Conservation (phyloP, 495 filamentous ascomycete genomes). For the Penicillium diatomitis region DNA sequence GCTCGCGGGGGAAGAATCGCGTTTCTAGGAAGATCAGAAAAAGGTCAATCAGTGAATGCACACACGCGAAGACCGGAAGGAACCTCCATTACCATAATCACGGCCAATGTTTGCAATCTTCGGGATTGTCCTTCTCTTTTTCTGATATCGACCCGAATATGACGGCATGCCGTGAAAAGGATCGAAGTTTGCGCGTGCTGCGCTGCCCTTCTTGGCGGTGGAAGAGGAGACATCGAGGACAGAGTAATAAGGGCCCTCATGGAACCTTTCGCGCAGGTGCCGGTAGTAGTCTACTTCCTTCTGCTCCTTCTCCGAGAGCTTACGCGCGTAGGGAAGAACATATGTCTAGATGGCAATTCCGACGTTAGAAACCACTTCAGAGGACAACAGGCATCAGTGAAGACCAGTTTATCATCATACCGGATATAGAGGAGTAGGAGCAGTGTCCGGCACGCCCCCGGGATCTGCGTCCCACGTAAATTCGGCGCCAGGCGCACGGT, state of each 20-base stretch:
- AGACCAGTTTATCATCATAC: constrained; percentile 15
- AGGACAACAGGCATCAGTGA: neutral
- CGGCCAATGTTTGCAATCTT: constrained; percentile 31
- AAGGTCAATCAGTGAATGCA: constrained; percentile 2
- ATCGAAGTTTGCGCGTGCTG: constrained; percentile 37
- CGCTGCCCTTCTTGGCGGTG: constrained; percentile 32
- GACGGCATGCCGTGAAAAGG: constrained; percentile 53
- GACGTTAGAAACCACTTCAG: neutral
- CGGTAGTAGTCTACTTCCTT: constrained; percentile 38
- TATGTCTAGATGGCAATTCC: constrained; percentile 23
- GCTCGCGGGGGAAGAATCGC: constrained; percentile 49
- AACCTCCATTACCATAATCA: constrained; percentile 32
- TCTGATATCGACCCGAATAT: constrained; percentile 47
- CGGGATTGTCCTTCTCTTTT: constrained; percentile 42
- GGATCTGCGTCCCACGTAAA: constrained; percentile 34
- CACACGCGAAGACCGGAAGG: neutral
- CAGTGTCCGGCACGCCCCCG: constrained; percentile 30
- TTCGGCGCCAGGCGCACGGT: constrained; percentile 31
- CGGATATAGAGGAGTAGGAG: constrained; percentile 36
- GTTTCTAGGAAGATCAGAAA: constrained; percentile 24
- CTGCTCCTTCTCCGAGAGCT: constrained; percentile 25
- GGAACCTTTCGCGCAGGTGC: constrained; percentile 40
- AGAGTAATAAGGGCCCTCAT: constrained; percentile 50
- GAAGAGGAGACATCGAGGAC: constrained; percentile 40
- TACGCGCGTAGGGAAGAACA: constrained; percentile 23